A percentile compares a stretch with the other conserved stretches of the same genome.
These are phyloP conservation scores for Flaveria floridana DNA, from an alignment of 140 eudicot species.

Conservation along the genomic window DNA sequence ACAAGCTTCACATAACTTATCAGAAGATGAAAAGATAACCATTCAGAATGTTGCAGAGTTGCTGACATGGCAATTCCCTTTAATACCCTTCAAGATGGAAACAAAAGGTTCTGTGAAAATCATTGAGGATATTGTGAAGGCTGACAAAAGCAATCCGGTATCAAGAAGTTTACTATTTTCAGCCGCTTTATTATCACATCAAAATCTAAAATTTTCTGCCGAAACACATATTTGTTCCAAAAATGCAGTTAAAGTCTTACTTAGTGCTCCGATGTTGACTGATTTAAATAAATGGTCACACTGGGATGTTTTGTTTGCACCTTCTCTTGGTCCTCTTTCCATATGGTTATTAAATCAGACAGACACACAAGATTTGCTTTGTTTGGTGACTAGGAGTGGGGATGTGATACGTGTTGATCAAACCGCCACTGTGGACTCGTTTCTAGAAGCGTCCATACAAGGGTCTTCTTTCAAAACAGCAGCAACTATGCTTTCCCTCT, in stretches of 20 bases:
- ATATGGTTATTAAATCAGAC: conserved; percentile 65
- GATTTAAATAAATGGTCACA: conserved; percentile 78
- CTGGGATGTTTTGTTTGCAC: conserved; percentile 76
- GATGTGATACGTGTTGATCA: conserved; percentile 70
- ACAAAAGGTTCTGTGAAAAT: conserved; percentile 36
- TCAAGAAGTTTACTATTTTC: conserved; percentile 56
- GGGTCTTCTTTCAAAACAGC: conserved; percentile 78
- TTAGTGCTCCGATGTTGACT: conserved; percentile 71
- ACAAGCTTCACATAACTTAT: conserved; percentile 64
- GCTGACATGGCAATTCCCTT: conserved; percentile 73
- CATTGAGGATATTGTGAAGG: conserved; percentile 34
- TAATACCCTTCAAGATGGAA: conserved; percentile 47
- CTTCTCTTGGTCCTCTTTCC: conserved; percentile 79
- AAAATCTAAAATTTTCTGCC: conserved; percentile 9
- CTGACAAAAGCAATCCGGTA: conserved; percentile 34
- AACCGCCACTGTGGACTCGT: conserved; percentile 63
- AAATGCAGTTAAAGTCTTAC: conserved; percentile 69
- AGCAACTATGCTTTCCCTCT: conserved; percentile 59
- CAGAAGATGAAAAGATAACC: conserved; percentile 49
- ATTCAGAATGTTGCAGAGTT: conserved; percentile 49
- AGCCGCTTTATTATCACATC: conserved; percentile 38
- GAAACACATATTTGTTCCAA: conserved; percentile 43
- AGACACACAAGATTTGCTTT: conserved; percentile 56
- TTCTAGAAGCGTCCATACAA: conserved; percentile 55
- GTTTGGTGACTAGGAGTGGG: conserved; percentile 70